These are phyloP conservation scores for Mycocentrospora acerina DNA, from an alignment of 2,329 filamentous ascomycete genomes.

Conservation along the genomic window DNA sequence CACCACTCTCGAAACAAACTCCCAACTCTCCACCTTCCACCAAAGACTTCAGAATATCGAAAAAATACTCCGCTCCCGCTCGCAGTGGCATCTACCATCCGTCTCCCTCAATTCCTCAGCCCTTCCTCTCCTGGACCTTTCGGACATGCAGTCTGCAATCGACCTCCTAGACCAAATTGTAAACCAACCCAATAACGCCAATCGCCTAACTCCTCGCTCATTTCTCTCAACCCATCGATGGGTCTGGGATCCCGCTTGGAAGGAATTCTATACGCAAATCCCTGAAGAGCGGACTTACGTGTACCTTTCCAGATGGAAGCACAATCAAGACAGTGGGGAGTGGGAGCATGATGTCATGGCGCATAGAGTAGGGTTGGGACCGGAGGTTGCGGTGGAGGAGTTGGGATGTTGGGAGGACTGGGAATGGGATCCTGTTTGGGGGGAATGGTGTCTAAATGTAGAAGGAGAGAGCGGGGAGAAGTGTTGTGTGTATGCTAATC, in stretches of 20 bases:
- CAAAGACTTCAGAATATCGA: slow-evolving; percentile 3
- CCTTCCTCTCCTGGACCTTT: slow-evolving; percentile 11
- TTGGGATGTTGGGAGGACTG: slow-evolving; percentile 24
- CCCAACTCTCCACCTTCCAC: slow-evolving; percentile 1
- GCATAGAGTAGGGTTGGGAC: slow-evolving; percentile 1
- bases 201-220: slow-evolving; percentile 4
- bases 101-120: not conserved
- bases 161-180: slow-evolving; percentile 9
- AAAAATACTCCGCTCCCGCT: slow-evolving; percentile 5
- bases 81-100: slow-evolving; percentile 9
- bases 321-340: slow-evolving; percentile 5
- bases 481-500: slow-evolving; percentile 12
- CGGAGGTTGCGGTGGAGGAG: slow-evolving; percentile 8
- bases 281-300: slow-evolving; percentile 5
- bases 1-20: not conserved
- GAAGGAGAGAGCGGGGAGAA: not conserved
- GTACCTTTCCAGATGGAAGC: slow-evolving; percentile 14
- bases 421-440: slow-evolving; percentile 14
- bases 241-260: slow-evolving; percentile 16
- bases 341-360: slow-evolving; percentile 15
- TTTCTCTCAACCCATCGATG: slow-evolving; percentile 9
- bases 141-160: slow-evolving; percentile 12
- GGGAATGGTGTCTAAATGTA: slow-evolving; percentile 18
- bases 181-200: slow-evolving; percentile 1
- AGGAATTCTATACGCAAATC: slow-evolving; percentile 15